Evolutionary conservation across 257 asterid species (phyloP), one percentile per base, ranked within the genome.

Genomic region (Solanum corneliomulleri): DNA sequence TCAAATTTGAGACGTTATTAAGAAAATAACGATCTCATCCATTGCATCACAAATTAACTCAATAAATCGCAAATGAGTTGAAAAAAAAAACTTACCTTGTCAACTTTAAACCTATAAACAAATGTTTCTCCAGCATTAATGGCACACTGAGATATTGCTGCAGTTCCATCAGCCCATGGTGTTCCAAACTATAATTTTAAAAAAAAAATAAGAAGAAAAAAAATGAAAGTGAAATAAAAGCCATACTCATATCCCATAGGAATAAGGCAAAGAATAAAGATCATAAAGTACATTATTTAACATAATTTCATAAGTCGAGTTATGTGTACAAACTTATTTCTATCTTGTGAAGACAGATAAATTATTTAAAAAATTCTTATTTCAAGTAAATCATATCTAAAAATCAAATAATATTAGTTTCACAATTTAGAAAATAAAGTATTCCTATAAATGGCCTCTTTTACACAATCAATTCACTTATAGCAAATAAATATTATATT

Each of bases 111-210:
- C 70, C 94, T 89, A 89, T 96, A 96, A n/a, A 91, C 78, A 89
- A 95, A 96, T 27, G 93, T 92, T 72, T 93, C 98, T 45, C 98
- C 98, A 3, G 98, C 95, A 82, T 91, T 94, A 62, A 94, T 94
- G 2, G 97, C 92, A 82, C 99, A 96, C 85, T 96, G 99, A 2
- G 99, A 96, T 80, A 96, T 96, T 1, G 94, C 91, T 60, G 97
- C 96, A 3, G 99, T 91, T 42, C 99, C 99, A 90, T 96, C 99
- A 15, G 98, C 98, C 99, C 99, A 95, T 58, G 99, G 99, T 21
- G 99, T 96, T 81, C 95, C 98, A 77, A 92, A 33, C 98, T 95
- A 80, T 18, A 29, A 27, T 47, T 47, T 27, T 0, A 3, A 76
- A 42, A 6, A 1, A n/a, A 13, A 12, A 6, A 21, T 69, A 84